A percentile compares a stretch with the other conserved stretches of the same genome.
Conservation (phyloP, 257 asterid genomes). For the Salvia hispanica region DNA sequence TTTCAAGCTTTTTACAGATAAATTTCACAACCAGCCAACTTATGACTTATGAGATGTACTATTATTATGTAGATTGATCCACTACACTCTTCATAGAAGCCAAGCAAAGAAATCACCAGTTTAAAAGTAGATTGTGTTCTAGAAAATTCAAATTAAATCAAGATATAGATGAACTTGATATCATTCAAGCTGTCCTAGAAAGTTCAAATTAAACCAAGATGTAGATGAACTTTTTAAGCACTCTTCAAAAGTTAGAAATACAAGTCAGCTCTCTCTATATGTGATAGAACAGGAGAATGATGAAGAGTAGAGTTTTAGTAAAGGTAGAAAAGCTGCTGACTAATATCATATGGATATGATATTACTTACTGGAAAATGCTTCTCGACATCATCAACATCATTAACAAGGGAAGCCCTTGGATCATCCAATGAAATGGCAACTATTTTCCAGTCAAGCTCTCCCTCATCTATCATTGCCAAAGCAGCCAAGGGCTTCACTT, state of each 20-base stretch:
- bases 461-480: slow-evolving; percentile 99
- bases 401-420: slow-evolving; percentile 96
- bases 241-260: neutral
- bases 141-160: too few relatives aligned
- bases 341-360: neutral
- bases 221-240: neutral
- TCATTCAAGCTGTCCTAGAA: too few relatives aligned
- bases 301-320: neutral
- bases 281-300: neutral
- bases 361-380: slow-evolving; percentile 85
- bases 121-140: too few relatives aligned
- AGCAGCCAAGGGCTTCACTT: slow-evolving; percentile 92
- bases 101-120: too few relatives aligned
- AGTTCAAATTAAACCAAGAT: neutral
- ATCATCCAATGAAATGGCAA: slow-evolving; percentile 92
- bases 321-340: neutral
- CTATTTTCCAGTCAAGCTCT: slow-evolving; percentile 98
- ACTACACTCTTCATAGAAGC: too few relatives aligned
- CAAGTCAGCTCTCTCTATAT: neutral
- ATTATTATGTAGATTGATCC: too few relatives aligned
- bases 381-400: slow-evolving; percentile 89
- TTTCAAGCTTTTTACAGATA: too few relatives aligned
- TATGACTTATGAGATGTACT: too few relatives aligned
- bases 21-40: too few relatives aligned
- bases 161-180: too few relatives aligned